A percentile compares a stretch with the other conserved stretches of the same genome.
Evolutionary conservation across 352 stramenopile species (phyloP).

Genomic region (Pythium phragmiticola): DNA sequence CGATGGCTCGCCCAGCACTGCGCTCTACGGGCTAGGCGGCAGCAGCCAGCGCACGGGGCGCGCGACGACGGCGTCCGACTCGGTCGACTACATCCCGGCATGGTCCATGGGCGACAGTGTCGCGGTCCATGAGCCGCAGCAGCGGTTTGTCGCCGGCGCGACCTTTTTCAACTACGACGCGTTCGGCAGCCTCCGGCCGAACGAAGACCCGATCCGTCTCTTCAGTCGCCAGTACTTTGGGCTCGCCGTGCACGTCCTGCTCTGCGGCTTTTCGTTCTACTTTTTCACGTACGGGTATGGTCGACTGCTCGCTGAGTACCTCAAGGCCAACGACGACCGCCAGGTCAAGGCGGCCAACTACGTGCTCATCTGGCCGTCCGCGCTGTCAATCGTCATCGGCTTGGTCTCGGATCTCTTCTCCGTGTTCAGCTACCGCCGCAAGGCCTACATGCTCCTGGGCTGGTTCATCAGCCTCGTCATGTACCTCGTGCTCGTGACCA

Average conservation of each 20-base stretch:
- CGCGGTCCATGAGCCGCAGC: not conserved
- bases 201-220: conserved; percentile 15
- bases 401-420: conserved; percentile 64
- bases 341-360: conserved; percentile 26
- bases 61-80: conserved; percentile 11
- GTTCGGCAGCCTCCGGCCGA: conserved; percentile 28
- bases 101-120: conserved; percentile 8
- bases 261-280: conserved; percentile 25
- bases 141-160: conserved; percentile 25
- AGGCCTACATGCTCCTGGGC: conserved; percentile 78
- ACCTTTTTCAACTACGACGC: conserved; percentile 37
- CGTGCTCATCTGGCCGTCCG: conserved; percentile 47
- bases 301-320: conserved; percentile 23
- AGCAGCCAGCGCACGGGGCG: conserved; percentile 1
- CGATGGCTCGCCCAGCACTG: conserved; percentile 1
- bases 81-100: conserved; percentile 6
- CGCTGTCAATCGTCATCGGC: conserved; percentile 67
- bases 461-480: conserved; percentile 26
- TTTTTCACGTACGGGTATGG: conserved; percentile 27
- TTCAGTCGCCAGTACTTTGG: conserved; percentile 21
- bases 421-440: conserved; percentile 64
- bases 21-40: conserved; percentile 4
- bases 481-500: conserved; percentile 17
- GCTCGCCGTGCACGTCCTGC: conserved; percentile 20
- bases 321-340: conserved; percentile 15